phyloP scores from a whole-genome alignment of 192 early-diverging fungal genomes.

The Coemansia aciculifera region DNA sequence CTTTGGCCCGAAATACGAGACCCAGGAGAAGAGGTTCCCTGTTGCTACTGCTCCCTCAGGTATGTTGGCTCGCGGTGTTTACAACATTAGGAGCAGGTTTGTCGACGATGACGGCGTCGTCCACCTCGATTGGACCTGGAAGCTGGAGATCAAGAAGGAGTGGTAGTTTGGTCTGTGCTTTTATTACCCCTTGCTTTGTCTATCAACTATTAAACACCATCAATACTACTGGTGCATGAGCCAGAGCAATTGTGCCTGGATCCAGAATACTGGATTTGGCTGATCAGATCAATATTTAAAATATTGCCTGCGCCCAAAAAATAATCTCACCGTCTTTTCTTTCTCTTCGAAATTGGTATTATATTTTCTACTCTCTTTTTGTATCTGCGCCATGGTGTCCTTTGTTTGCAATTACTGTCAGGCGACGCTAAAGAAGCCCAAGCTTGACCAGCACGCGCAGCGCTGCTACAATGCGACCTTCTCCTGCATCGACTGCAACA shows the following conservation, averaged over 20 bases:
- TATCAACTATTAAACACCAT: neutral
- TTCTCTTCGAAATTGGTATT: neutral
- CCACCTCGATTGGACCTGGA: slow-evolving; percentile 85
- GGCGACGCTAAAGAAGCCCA: slow-evolving; percentile 92
- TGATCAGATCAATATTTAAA: neutral
- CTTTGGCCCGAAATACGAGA: slow-evolving; percentile 78
- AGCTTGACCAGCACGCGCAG: slow-evolving; percentile 78
- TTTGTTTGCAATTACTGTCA: slow-evolving; percentile 74
- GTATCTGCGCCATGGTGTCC: slow-evolving; percentile 55
- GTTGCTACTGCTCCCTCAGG: slow-evolving; percentile 88
- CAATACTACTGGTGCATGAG: neutral
- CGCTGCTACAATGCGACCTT: slow-evolving; percentile 85
- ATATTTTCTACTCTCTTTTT: slow-evolving; percentile 3
- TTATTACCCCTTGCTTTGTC: neutral
- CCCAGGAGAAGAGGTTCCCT: slow-evolving; percentile 83
- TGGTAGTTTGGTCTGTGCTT: slow-evolving; percentile 57
- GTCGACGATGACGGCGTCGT: slow-evolving; percentile 85
- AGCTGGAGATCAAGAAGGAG: slow-evolving; percentile 88
- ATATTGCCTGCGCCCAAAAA: neutral
- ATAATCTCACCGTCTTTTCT: neutral
- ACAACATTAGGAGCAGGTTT: slow-evolving; percentile 89
- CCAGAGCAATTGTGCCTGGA: neutral
- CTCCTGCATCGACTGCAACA: slow-evolving; percentile 89
- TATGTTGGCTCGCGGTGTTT: slow-evolving; percentile 88
- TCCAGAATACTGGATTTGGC: neutral